phyloP scores from a whole-genome alignment of 345 rosid genomes.

The Heritiera fomes region DNA sequence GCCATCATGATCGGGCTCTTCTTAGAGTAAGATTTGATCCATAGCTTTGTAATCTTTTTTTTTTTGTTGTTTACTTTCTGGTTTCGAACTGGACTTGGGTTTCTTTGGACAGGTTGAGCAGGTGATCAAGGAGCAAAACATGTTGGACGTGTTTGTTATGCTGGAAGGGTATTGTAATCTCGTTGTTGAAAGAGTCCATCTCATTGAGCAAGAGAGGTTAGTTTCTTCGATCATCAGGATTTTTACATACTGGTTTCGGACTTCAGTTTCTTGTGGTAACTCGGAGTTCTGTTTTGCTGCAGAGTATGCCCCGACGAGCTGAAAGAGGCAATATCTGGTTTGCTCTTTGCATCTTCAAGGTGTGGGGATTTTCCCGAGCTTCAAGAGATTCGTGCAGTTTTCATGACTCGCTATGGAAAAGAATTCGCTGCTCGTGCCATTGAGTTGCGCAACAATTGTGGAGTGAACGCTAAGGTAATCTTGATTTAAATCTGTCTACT shows the following conservation, averaged over 20 bases:
- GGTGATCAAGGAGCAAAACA: constrained; percentile 67
- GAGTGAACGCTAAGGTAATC: constrained; percentile 60
- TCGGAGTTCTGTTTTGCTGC: constrained; percentile 1
- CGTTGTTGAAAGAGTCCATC: constrained; percentile 59
- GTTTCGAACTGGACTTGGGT: background rate
- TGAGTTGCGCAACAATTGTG: constrained; percentile 77
- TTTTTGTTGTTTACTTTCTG: background rate
- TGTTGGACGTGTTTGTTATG: constrained; percentile 62
- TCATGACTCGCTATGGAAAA: constrained; percentile 74
- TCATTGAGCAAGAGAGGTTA: constrained; percentile 57
- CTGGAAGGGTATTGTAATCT: constrained; percentile 58
- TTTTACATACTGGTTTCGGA: background rate
- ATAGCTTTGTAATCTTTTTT: background rate
- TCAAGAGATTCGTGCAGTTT: constrained; percentile 64
- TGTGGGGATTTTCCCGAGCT: constrained; percentile 95
- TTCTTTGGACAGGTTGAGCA: constrained; percentile 52
- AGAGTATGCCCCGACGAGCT: constrained; percentile 83
- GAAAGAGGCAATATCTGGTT: constrained; percentile 67
- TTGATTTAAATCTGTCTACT: background rate
- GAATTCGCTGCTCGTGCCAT: constrained; percentile 72
- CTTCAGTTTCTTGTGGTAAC: background rate
- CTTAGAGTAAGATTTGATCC: constrained; percentile 43
- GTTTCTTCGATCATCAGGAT: background rate
- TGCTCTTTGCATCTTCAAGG: constrained; percentile 75
- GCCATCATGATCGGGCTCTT: constrained; percentile 69